Base-by-base conservation (phyloP, 148 eudicot genomes). In the Mesembryanthemum crystallinum region DNA sequence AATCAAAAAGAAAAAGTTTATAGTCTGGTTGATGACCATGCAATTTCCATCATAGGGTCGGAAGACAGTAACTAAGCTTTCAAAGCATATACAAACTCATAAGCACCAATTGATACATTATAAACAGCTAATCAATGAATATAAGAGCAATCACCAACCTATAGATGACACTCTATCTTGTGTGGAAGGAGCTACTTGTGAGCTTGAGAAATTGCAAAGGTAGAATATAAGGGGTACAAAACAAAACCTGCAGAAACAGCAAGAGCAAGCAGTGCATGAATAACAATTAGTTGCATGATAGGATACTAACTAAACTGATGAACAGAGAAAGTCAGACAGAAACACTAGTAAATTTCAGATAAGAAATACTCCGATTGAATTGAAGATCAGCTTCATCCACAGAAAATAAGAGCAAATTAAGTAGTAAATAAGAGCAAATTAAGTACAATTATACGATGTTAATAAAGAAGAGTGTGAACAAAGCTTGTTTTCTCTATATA, bases 221-320 rank as follows among this genome's bases (percentile, higher is more conserved):
- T 82, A 87, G 77, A 95, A 85, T 57, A 73, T 74, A 45, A 92
- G 75, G 5, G 97, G 88, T 78, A 95, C 88, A 77, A 80, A 88
- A 76, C 78, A 86, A 80, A 92, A 95, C 86, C 98, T 94, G 97
- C 30, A 8, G 64, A 68, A 49, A 39, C 52, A 75, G 74, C 52
- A 69, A 63, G 63, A 59, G 71, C 43, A 51, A 75, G 39, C 35
- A 58, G 47, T 17, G 21, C 30, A 43, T 47, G 14, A 35, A 21
- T 21, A 45, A 30, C 14, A 42, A 17, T 14, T 15, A 30, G 20
- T 43, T 60, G n/a, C 9, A 42, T 6, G 3, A 43, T 33, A 61
- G 58, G 43, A 57, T 3, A 2, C n/a, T 27, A 52, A 33, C 28
- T 23, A 28, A 35, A 63, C 23, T 17, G 32, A n/a, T 59, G 28